Evolutionary conservation across 2,329 filamentous ascomycete genomes (phyloP), one percentile per base, ranked within the genome.

Genomic region (Talaromyces islandicus): DNA sequence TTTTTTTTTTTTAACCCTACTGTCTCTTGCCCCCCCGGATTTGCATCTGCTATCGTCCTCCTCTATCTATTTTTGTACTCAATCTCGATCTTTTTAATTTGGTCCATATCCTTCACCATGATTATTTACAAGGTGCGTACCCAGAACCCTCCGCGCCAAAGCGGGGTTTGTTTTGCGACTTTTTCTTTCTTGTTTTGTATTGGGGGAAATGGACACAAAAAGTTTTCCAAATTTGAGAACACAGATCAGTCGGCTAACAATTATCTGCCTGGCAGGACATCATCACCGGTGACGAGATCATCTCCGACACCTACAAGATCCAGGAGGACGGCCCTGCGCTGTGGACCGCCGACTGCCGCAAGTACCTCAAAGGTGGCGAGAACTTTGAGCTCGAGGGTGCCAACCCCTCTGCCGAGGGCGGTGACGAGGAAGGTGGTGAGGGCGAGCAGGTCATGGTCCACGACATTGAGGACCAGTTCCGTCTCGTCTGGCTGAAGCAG

Each of bases 381-480:
- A 77, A 84, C 66, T 86, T 95, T 73, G 67, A 76, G 67, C 78
- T 80, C 38, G 77, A 74, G 71, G 94, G 94, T 77, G 94, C 92
- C 83, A 99, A 99, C 80, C 90, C 94, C 70, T 97, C 93, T 70
- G 92, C 94, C 64, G 94, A 97, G 83, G 93, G 67, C 54, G 75
- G 89, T 75, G 90, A 82, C 59, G 90, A 88, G 0, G 90, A 88
- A 0, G 61, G 43, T 25, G 69, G 87, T 69, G 92, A 96, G 55
- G 91, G 95, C 70, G 59, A 69, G 54, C 76, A 67, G 61, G 67
- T 70, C 62, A 78, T 88, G 79, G 92, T 97, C 81, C 95, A 96
- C 83, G 92, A 99, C 80, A 87, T 97, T 65, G 85, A 96, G 75
- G 83, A 92, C 83, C 90, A 90, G 70, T 97, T 97, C 89, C 91